These are phyloP conservation scores for Apostasia shenzhenica DNA, from an alignment of 106 monocot species.

Conservation along the genomic window DNA sequence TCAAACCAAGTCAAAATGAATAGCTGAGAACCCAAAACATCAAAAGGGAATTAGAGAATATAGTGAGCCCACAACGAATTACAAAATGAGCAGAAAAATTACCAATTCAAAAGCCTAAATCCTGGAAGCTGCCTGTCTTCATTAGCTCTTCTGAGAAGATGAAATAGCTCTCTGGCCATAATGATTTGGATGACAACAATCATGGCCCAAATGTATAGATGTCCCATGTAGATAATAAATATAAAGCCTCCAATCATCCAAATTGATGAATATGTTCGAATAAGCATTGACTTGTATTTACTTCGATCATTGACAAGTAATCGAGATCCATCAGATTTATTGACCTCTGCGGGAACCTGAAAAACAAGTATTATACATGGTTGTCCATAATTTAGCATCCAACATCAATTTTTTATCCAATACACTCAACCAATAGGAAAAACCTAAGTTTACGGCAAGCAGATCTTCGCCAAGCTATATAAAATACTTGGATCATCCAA, in stretches of 20 bases:
- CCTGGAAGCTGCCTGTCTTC: slow-evolving; percentile 85
- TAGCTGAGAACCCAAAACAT: not conserved
- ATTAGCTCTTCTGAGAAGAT: slow-evolving; percentile 83
- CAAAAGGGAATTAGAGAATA: not conserved
- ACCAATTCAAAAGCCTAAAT: slow-evolving; percentile 96
- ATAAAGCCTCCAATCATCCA: slow-evolving; percentile 85
- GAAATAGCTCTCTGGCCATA: slow-evolving; percentile 91
- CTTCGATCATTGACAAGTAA: slow-evolving; percentile 77
- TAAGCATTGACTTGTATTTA: slow-evolving; percentile 90
- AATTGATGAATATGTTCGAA: slow-evolving; percentile 82
- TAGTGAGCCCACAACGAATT: not conserved
- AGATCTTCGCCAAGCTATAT: not conserved
- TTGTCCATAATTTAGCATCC: not conserved
- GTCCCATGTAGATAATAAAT: slow-evolving; percentile 86
- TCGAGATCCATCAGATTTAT: slow-evolving; percentile 53
- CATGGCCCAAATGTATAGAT: slow-evolving; percentile 97
- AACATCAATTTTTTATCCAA: not conserved
- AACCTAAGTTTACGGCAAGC: not conserved
- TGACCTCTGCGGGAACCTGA: slow-evolving; percentile 52
- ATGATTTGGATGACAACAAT: slow-evolving; percentile 90
- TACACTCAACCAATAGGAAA: not conserved
- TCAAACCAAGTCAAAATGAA: not conserved
- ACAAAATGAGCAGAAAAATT: not conserved
- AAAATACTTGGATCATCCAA: not conserved
- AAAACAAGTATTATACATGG: slow-evolving; percentile 2